Conservation (phyloP, 352 stramenopile species). For the Pythium brachiatum region DNA sequence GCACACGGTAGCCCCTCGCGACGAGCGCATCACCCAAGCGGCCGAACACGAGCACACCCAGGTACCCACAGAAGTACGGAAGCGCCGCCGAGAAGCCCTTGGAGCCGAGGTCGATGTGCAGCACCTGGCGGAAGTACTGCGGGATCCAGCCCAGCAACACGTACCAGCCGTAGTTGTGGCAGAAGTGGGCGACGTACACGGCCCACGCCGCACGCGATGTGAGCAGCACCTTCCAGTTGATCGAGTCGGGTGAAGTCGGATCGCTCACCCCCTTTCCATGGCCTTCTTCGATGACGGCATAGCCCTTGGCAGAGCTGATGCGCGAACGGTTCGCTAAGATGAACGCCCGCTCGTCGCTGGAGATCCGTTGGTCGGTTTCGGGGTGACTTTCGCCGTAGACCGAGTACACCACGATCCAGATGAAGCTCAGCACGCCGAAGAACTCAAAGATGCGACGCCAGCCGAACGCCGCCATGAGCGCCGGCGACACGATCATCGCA, state of each 20-base stretch:
- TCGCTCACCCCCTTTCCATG: background rate
- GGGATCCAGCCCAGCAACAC: conserved; percentile 85
- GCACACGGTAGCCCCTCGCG: conserved; percentile 54
- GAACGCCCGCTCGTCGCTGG: conserved; percentile 48
- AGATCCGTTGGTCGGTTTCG: conserved; percentile 63
- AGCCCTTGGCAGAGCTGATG: conserved; percentile 18
- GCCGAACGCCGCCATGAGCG: conserved; percentile 54
- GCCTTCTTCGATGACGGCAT: conserved; percentile 14
- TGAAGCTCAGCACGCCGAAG: conserved; percentile 72
- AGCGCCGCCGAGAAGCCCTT: conserved; percentile 64
- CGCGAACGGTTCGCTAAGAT: conserved; percentile 63
- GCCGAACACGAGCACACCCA: conserved; percentile 70
- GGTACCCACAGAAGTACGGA: conserved; percentile 78
- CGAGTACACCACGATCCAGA: conserved; percentile 66
- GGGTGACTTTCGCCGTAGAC: conserved; percentile 62
- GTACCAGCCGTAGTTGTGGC: conserved; percentile 90
- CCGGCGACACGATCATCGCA: conserved; percentile 70
- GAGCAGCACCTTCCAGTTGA: conserved; percentile 72
- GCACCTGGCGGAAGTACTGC: conserved; percentile 79
- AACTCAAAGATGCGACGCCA: conserved; percentile 79
- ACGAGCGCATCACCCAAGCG: conserved; percentile 66
- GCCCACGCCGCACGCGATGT: conserved; percentile 70
- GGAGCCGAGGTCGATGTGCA: conserved; percentile 75
- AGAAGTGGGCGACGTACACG: conserved; percentile 84
- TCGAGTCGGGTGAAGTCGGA: conserved; percentile 27